These are phyloP conservation scores for Kazachstania africana DNA, from an alignment of 805 yeast species.

Conservation along the genomic window DNA sequence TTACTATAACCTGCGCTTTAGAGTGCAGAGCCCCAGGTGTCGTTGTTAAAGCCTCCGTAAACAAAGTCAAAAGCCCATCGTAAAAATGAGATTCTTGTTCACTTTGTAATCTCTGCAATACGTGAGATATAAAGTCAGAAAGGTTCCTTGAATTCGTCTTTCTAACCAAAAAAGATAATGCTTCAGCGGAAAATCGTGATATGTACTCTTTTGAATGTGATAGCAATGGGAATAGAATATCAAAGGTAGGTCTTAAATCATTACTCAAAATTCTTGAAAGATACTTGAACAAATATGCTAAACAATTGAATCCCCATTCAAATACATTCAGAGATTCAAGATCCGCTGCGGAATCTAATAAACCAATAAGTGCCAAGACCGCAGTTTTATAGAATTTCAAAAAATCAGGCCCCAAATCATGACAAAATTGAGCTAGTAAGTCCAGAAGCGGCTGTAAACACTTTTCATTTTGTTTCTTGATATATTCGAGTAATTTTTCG, in stretches of 20 bases:
- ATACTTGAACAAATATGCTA: constrained; percentile 86
- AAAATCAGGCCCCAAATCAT: constrained; percentile 87
- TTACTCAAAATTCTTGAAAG: constrained; percentile 51
- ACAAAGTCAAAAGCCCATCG: constrained; percentile 48
- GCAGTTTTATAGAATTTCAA: constrained; percentile 52
- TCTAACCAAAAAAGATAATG: constrained; percentile 71
- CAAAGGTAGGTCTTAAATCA: constrained; percentile 61
- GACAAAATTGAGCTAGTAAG: constrained; percentile 71
- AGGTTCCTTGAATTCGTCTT: constrained; percentile 45
- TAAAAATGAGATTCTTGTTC: constrained; percentile 35
- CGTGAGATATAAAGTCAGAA: constrained; percentile 32
- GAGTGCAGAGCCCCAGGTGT: constrained; percentile 69
- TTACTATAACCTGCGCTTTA: constrained; percentile 42
- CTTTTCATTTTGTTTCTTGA: constrained; percentile 47
- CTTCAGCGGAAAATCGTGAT: constrained; percentile 80
- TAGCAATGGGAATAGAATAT: constrained; percentile 50
- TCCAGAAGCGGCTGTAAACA: constrained; percentile 78
- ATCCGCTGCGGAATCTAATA: constrained; percentile 31
- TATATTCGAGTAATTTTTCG: constrained; percentile 34
- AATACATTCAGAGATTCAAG: constrained; percentile 51
- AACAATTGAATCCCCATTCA: constrained; percentile 73
- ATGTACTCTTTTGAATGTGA: constrained; percentile 49
- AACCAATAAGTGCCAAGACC: constrained; percentile 36
- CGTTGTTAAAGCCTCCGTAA: constrained; percentile 63
- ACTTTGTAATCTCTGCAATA: constrained; percentile 27